Conservation (phyloP, 148 eudicot genomes). For the Cornus kousa region DNA sequence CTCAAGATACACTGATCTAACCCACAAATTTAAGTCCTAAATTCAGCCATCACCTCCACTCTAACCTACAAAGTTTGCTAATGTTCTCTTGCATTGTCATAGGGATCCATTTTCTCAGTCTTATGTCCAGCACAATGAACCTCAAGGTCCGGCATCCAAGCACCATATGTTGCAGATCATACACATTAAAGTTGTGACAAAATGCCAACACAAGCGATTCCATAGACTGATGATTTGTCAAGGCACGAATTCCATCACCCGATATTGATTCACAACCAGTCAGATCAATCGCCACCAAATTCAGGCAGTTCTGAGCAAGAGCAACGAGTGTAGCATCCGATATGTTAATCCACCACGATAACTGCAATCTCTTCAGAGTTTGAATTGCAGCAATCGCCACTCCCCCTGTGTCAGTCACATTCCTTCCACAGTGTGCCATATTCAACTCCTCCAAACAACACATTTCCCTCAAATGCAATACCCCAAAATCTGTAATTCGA, state of each 20-base stretch:
- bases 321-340: not conserved
- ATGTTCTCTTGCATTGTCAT: conserved; percentile 1
- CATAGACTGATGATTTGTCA: conserved; percentile 9
- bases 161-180: conserved; percentile 15
- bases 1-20: no score
- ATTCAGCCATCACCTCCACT: conserved; percentile 13
- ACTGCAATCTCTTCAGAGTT: conserved; percentile 20
- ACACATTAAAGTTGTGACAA: conserved; percentile 9
- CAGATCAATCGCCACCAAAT: conserved; percentile 12
- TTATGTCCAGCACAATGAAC: conserved; percentile 16
- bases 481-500: conserved; percentile 19
- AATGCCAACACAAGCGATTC: conserved; percentile 18
- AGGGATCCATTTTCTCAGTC: conserved; percentile 13
- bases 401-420: conserved; percentile 21
- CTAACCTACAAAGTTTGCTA: conserved; percentile 6
- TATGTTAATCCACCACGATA: conserved; percentile 14
- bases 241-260: conserved; percentile 16
- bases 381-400: conserved; percentile 14
- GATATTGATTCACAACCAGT: conserved; percentile 14
- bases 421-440: conserved; percentile 21
- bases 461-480: conserved; percentile 15
- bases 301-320: conserved; percentile 15
- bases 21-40: not conserved
- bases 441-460: conserved; percentile 21
- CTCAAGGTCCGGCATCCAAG: conserved; percentile 20